A percentile compares a stretch with the other conserved stretches of the same genome.
Evolutionary conservation across 2,329 filamentous ascomycete genomes (phyloP).

Genomic region (Aspergillus persii): DNA sequence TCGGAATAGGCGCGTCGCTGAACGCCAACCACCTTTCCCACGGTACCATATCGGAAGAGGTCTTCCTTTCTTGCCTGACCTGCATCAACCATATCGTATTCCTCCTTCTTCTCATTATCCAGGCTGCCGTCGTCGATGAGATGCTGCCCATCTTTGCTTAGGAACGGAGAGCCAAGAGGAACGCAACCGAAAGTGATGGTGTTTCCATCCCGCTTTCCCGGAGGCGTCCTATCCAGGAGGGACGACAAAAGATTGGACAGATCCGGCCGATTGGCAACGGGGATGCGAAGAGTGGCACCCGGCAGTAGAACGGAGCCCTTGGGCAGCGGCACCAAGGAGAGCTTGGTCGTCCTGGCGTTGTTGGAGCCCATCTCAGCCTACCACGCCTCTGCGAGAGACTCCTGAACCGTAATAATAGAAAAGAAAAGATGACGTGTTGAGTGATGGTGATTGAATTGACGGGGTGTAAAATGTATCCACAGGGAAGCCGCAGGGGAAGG

Average conservation of each 20-base stretch:
- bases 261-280: constrained; percentile 79
- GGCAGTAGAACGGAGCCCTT: constrained; percentile 80
- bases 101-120: constrained; percentile 44
- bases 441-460: background rate
- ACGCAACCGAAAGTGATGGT: constrained; percentile 82
- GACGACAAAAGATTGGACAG: constrained; percentile 83
- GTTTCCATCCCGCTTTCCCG: constrained; percentile 60
- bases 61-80: constrained; percentile 65
- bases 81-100: constrained; percentile 54
- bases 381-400: constrained; percentile 3
- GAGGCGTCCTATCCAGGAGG: constrained; percentile 73
- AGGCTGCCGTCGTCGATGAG: constrained; percentile 66
- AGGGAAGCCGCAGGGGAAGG: background rate
- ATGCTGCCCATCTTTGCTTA: constrained; percentile 72
- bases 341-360: constrained; percentile 39
- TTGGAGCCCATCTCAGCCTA: constrained; percentile 35
- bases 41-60: constrained; percentile 77
- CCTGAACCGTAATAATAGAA: background rate
- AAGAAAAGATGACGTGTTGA: constrained; percentile 1
- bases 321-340: constrained; percentile 81
- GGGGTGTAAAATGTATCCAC: background rate
- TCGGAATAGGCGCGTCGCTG: constrained; percentile 73
- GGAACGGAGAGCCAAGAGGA: constrained; percentile 72
- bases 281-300: constrained; percentile 78
- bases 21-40: constrained; percentile 74